A percentile compares a stretch with the other conserved stretches of the same genome.
Evolutionary conservation across 75 land plant genomes (phyloP).

Genomic region (Azolla pinnata): DNA sequence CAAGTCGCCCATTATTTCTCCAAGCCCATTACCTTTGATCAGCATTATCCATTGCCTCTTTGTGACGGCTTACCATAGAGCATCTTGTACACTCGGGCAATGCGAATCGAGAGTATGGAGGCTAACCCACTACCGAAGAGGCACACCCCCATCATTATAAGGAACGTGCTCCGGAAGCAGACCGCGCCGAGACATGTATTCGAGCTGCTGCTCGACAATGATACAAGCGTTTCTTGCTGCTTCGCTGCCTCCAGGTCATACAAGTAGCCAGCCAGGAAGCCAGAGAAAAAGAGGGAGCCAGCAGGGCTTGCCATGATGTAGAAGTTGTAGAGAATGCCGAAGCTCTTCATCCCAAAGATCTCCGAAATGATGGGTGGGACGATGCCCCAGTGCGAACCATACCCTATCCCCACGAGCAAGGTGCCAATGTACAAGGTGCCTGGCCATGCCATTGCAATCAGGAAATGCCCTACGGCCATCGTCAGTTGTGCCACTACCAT

Average conservation of each 20-base stretch:
- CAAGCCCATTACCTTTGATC: too few relatives aligned
- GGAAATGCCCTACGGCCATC: slow-evolving; percentile 63
- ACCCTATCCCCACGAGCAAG: slow-evolving; percentile 65
- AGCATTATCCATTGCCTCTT: too few relatives aligned
- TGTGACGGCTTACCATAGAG: slow-evolving; percentile 73
- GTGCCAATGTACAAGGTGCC: slow-evolving; percentile 64
- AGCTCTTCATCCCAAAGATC: slow-evolving; percentile 76
- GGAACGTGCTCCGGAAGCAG: slow-evolving; percentile 64
- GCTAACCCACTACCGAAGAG: slow-evolving; percentile 49
- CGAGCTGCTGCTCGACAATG: slow-evolving; percentile 14
- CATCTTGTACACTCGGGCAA: slow-evolving; percentile 54
- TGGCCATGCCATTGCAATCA: slow-evolving; percentile 65
- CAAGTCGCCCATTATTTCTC: too few relatives aligned
- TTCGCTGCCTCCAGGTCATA: slow-evolving; percentile 84
- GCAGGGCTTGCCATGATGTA: slow-evolving; percentile 62
- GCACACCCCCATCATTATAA: slow-evolving; percentile 77
- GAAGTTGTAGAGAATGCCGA: slow-evolving; percentile 75
- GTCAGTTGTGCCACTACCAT: slow-evolving; percentile 50
- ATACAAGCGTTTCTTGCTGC: slow-evolving; percentile 24
- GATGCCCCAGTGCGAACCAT: slow-evolving; percentile 82
- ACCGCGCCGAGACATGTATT: slow-evolving; percentile 55
- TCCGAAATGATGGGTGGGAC: slow-evolving; percentile 75
- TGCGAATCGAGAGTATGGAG: slow-evolving; percentile 50
- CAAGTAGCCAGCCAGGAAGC: slow-evolving; percentile 65
- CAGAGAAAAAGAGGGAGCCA: slow-evolving; percentile 70